Evolutionary conservation across 345 rosid species (phyloP).

Genomic region (Trapa bicornis): DNA sequence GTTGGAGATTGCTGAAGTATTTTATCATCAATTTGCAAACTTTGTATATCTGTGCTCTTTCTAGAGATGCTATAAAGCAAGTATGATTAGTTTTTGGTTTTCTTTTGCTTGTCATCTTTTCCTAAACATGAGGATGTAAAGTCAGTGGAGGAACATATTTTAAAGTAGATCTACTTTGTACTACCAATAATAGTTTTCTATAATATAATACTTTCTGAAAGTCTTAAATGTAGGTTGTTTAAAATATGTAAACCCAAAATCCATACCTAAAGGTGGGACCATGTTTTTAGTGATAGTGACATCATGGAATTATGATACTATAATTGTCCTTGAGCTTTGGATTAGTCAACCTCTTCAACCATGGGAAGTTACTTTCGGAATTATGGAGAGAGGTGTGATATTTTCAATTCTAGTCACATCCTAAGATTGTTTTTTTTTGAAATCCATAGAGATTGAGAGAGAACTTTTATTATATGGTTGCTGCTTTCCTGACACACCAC

Average conservation of each 20-base stretch:
- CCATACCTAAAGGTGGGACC: not conserved
- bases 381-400: no score
- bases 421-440: not conserved
- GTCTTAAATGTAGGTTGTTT: not conserved
- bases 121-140: not conserved
- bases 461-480: not conserved
- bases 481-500: not conserved
- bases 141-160: not conserved
- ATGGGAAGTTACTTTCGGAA: no score
- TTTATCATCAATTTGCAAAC: not conserved
- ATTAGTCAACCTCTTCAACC: no score
- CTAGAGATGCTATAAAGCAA: not conserved
- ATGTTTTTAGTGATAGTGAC: no score
- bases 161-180: not conserved
- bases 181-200: not conserved
- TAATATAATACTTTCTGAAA: not conserved
- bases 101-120: not conserved
- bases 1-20: not conserved
- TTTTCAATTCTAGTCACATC: not conserved
- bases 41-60: not conserved
- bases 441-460: not conserved
- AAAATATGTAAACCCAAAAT: not conserved
- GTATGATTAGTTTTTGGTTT: not conserved
- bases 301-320: no score
- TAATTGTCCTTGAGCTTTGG: no score